Conservation (phyloP, 1,139 yeast species). For the Geotrichum candidum region DNA sequence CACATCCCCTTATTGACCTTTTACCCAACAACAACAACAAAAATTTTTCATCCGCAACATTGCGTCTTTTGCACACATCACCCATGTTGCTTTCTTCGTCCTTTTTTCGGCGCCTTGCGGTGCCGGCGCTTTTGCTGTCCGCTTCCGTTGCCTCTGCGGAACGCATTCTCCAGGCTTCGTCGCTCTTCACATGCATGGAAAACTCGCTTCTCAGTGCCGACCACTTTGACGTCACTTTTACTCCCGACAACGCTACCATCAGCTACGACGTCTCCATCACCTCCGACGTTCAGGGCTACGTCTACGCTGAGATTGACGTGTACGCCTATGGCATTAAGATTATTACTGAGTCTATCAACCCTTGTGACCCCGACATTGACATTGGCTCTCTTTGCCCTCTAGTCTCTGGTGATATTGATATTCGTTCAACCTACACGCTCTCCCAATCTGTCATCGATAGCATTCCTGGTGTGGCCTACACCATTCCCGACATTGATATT, state of each 20-base stretch:
- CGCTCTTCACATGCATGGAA: conserved; percentile 90
- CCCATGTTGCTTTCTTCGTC: not conserved
- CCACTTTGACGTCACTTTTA: conserved; percentile 66
- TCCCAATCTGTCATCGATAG: conserved; percentile 41
- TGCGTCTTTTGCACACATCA: not conserved
- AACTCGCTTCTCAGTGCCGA: conserved; percentile 81
- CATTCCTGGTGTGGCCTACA: conserved; percentile 80
- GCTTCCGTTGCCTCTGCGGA: conserved; percentile 17
- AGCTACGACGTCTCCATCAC: conserved; percentile 69
- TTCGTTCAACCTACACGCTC: conserved; percentile 50
- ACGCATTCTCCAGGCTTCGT: conserved; percentile 32
- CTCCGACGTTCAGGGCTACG: conserved; percentile 67
- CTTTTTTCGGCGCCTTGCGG: not conserved
- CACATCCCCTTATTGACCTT: not conserved
- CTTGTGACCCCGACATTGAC: conserved; percentile 51
- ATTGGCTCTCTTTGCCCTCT: conserved; percentile 70
- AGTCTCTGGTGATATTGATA: conserved; percentile 76
- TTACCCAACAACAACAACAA: not conserved
- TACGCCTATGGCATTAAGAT: conserved; percentile 79
- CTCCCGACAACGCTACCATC: conserved; percentile 58
- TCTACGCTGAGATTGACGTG: conserved; percentile 62
- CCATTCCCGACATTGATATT: conserved; percentile 94
- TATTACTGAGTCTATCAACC: conserved; percentile 49
- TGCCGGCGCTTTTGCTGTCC: not conserved
- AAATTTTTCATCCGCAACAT: not conserved